Evolutionary conservation across 1,284 basidiomycete genomes (phyloP), one percentile per base, ranked within the genome.

Genomic region (Rhodotorula mucilaginosa): DNA sequence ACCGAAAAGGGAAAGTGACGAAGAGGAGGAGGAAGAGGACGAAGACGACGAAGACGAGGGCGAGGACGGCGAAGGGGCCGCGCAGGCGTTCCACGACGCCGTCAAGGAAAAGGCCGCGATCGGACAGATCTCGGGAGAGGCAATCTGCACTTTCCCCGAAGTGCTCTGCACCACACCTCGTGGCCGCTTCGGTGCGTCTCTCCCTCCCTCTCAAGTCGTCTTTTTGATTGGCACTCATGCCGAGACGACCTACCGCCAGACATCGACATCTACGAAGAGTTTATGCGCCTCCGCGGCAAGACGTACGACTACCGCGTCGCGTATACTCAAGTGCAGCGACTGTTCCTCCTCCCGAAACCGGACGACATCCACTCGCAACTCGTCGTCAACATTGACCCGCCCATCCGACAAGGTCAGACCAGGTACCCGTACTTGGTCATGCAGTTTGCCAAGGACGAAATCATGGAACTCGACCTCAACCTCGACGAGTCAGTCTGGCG

Each of bases 271-370:
- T 98, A 93, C 85, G 88, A 89, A 56, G 91, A 93, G 61, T 98
- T 96, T 83, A 82, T 99, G 78, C 89, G 97, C 57, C 84, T 99
- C 47, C 90, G 95, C 56, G 97, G 97, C 72, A 98, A 98, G 84
- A 97, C 93, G 4, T 99, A 99, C 83, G 97, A 99, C 83, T 99
- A 99, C 86, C 97, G 97, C 83, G 92, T 99, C 70, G 86, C 93
- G 44, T 98, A 96, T 82, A 87, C 87, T 57, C 92, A 90, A 74
- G 94, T 99, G 77, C 90, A 91, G 59, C 87, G 88, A 74, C 84
- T 99, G 31, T 99, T 99, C 86, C 85, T 99, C 29, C 84, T 99
- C 5, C 97, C 97, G 47, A 96, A 97, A 80, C 83, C 86, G 18
- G 97, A 99, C 81, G 97, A 99, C 77, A 88, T 93, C 67, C 97